phyloP scores from a whole-genome alignment of 2,329 filamentous ascomycete genomes.

The Colletotrichum sp. region DNA sequence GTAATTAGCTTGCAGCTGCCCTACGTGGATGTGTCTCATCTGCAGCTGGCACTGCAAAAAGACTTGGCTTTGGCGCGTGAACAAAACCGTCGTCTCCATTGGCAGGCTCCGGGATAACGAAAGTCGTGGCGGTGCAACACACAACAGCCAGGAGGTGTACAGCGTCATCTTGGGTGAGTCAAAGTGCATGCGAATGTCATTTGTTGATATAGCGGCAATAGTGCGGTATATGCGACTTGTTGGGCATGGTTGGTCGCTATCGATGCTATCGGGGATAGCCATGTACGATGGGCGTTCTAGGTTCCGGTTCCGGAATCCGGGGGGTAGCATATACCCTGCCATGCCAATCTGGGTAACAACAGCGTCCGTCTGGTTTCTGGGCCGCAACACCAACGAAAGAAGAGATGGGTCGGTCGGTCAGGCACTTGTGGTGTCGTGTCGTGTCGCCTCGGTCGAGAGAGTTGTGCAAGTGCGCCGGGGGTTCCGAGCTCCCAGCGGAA shows the following conservation, averaged over 20 bases:
- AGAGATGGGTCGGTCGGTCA: background rate
- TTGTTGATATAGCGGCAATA: background rate
- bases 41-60: conserved; percentile 2
- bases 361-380: background rate
- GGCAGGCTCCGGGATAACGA: background rate
- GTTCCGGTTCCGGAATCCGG: background rate
- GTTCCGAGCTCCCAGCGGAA: background rate
- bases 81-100: background rate
- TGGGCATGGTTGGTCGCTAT: background rate
- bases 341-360: background rate
- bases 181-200: background rate
- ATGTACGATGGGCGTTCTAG: background rate
- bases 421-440: background rate
- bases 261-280: background rate
- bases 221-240: background rate
- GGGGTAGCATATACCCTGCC: background rate
- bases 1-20: conserved; percentile 10
- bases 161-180: background rate
- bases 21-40: conserved; percentile 18
- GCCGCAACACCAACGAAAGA: background rate
- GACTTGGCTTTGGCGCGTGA: conserved; percentile 4
- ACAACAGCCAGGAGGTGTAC: background rate
- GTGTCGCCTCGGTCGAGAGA: background rate
- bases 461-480: background rate
- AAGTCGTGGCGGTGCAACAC: conserved; percentile 1